phyloP scores from a whole-genome alignment of 1,139 yeast species.

The Protomyces macrosporus region DNA sequence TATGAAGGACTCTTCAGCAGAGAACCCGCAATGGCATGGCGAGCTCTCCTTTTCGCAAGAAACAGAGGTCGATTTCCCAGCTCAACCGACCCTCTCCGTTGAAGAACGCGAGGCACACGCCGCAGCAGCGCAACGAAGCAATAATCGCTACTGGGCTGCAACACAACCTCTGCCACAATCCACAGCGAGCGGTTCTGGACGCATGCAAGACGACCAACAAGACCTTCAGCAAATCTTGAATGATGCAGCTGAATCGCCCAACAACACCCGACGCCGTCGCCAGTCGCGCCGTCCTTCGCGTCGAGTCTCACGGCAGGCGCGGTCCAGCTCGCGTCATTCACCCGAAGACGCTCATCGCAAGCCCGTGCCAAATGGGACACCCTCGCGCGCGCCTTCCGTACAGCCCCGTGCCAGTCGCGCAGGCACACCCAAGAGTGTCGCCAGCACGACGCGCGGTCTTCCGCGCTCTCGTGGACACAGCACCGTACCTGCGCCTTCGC shows the following conservation, averaged over 20 bases:
- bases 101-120: neutral
- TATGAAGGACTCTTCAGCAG: neutral
- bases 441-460: neutral
- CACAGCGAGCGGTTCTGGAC: neutral
- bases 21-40: constrained; percentile 9
- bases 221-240: neutral
- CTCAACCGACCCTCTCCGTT: neutral
- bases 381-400: neutral
- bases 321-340: neutral
- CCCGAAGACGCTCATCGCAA: neutral
- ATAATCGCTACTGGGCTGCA: constrained; percentile 5
- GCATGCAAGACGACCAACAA: constrained; percentile 1
- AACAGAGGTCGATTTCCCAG: neutral
- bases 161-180: neutral
- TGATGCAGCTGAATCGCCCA: too few species aligned
- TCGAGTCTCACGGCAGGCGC: neutral
- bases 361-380: neutral
- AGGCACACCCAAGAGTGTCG: neutral
- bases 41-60: constrained; percentile 5
- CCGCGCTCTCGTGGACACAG: constrained; percentile 4
- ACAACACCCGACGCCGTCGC: too few species aligned
- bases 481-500: neutral
- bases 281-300: too few species aligned
- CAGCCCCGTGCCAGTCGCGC: neutral
- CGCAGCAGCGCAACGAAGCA: neutral